phyloP scores from a whole-genome alignment of 352 stramenopile species.

The Globisporangium apiculatum region DNA sequence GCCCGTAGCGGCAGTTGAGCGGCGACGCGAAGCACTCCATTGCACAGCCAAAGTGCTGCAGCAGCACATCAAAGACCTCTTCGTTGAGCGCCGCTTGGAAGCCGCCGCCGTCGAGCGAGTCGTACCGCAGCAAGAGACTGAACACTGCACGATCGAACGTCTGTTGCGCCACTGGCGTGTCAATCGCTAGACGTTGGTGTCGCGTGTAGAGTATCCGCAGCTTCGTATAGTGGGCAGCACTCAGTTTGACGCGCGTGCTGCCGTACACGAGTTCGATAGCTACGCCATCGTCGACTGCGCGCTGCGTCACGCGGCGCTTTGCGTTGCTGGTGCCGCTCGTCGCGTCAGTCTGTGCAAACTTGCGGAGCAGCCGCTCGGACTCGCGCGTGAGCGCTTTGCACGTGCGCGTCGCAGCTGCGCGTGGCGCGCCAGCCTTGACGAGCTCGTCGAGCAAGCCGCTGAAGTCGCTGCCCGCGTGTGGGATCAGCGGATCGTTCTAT shows the following conservation, averaged over 20 bases:
- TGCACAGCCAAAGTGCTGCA: conserved; percentile 86
- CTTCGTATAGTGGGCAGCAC: conserved; percentile 80
- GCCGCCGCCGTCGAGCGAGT: conserved; percentile 90
- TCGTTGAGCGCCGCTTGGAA: conserved; percentile 90
- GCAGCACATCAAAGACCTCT: conserved; percentile 88
- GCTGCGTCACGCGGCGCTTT: conserved; percentile 45
- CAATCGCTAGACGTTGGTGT: conserved; percentile 18
- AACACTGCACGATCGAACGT: conserved; percentile 81
- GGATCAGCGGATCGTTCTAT: conserved; percentile 26
- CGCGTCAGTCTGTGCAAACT: conserved; percentile 41
- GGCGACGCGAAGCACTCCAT: conserved; percentile 94
- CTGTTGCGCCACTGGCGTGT: conserved; percentile 18
- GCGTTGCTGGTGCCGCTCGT: conserved; percentile 7
- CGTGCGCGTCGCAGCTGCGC: conserved; percentile 49
- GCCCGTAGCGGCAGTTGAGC: conserved; percentile 90
- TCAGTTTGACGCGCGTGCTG: conserved; percentile 71
- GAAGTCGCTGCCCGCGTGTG: conserved; percentile 64
- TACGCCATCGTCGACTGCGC: conserved; percentile 16
- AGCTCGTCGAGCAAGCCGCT: conserved; percentile 67
- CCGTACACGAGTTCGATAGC: conserved; percentile 57
- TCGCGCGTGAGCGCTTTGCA: conserved; percentile 56
- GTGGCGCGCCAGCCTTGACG: conserved; percentile 58
- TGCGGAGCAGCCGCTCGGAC: conserved; percentile 42
- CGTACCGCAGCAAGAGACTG: conserved; percentile 87
- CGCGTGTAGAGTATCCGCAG: conserved; percentile 75